A percentile compares a stretch with the other conserved stretches of the same genome.
These are phyloP conservation scores for Magnusiomyces magnusii DNA, from an alignment of 1,139 yeast genomes.

Conservation along the genomic window DNA sequence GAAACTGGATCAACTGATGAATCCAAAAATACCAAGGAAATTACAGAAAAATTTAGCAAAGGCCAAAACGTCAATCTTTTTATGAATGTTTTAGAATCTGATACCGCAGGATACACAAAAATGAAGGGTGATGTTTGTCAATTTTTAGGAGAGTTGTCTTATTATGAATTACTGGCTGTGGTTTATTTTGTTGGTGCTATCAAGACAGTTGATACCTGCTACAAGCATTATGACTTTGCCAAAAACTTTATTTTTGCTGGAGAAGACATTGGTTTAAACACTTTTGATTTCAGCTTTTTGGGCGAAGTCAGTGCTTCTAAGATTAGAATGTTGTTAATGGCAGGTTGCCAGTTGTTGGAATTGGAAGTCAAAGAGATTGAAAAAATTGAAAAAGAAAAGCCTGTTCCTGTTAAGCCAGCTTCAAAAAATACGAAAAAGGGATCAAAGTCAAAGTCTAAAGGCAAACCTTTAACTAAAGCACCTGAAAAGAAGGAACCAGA, in stretches of 20 bases:
- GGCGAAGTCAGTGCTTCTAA: not conserved
- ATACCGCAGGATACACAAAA: not conserved
- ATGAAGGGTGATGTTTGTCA: not conserved
- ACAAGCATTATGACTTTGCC: not conserved
- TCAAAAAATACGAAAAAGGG: not conserved
- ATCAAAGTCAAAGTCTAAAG: not conserved
- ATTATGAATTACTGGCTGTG: not conserved
- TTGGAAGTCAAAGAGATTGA: not conserved
- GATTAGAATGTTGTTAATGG: not conserved
- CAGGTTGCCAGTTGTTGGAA: not conserved
- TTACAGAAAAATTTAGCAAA: not conserved
- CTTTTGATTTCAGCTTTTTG: not conserved
- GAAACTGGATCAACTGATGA: constrained; percentile 6
- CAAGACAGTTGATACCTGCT: constrained; percentile 1
- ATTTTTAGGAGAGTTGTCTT: not conserved
- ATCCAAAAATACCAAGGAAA: not conserved
- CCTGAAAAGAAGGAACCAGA: not conserved
- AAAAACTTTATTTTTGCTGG: not conserved
- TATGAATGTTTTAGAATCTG: not conserved
- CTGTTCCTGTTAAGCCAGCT: not conserved
- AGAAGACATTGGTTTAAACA: constrained; percentile 2
- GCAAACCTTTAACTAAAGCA: not conserved
- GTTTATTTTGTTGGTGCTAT: not conserved
- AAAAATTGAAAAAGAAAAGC: not conserved
- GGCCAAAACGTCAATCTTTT: not conserved